Evolutionary conservation across 345 rosid genomes (phyloP), one percentile per base, ranked within the genome.

Genomic region (Gossypium turneri): DNA sequence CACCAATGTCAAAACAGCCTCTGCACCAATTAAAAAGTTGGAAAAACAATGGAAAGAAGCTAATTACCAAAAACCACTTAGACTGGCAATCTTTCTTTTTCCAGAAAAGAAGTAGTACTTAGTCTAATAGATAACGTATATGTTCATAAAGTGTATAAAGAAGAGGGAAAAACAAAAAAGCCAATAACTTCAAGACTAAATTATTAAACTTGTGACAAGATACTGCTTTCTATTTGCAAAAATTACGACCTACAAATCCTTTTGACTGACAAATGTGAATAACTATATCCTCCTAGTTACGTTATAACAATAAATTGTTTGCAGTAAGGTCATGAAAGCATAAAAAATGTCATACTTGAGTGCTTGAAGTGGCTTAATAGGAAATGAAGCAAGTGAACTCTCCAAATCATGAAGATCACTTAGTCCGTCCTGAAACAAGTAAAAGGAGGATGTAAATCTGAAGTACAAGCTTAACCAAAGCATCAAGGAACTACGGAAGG

Each of bases 321-420:
- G 79, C 22, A 74, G 47, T 57, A 22, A 57, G 27, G 12, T 66
- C 34, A 67, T 19, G 38, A 41, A 25, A 62, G 34, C 7, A 70
- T 9, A 62, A 78, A 34, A 76, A 43, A 60, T 60, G 41, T 45
- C 75, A 44, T 86, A 92, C 97, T 89, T 88, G 22, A 90, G 92
- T 19, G 94, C 96, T 85, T 89, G 91, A 81, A 95, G 89, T 82
- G 99, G 98, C 72, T 87, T 95, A 55, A 84, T 81, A 6, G 98
- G 92, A 89, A 95, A 91, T 38, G 94, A 83, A 74, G 91, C 84
- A 72, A 93, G 85, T 22, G 98, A 89, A 77, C 86, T 81, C 85
- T 90, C 94, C 88, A 90, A 83, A 85, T 90, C 94, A 81, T 75
- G 82, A 48, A 92, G 77, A 73, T 88, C 85, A 12, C 73, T 82